Base-by-base conservation (phyloP, 257 asterid genomes). In the Solanum ahanhuiri region DNA sequence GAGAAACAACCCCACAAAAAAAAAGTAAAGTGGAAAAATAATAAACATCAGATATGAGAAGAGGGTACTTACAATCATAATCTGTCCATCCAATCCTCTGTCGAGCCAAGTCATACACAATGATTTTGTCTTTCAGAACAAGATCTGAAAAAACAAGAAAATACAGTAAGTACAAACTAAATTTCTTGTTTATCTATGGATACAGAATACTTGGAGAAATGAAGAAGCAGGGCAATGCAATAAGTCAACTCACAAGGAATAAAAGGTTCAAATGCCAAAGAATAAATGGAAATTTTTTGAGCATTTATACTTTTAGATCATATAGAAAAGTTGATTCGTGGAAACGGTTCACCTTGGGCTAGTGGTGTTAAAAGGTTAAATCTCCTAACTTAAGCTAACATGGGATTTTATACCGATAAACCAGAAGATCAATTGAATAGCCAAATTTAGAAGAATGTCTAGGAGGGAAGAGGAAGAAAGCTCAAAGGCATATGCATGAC, bases 11-110 rank as follows among this genome's bases (percentile, higher is more conserved):
- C 6, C 3, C 31, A n/a, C 69, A 51, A 63, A 1, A n/a, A 54
- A 17, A 8, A 20, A 58, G 67, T 58, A 1, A 3, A 22, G 67
- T 1, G 67, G 67, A 63, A 10, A 63, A 23, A 63, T n/a, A n/a
- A n/a, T 63, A 10, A n/a, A 63, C 31, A 63, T n/a, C 37, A 75
- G 28, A 22, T 64, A 25, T 71, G 8, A 22, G 87, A 87, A 39
- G 35, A 23, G 33, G 7, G 30, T 28, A 88, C 93, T 92, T 85
- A 92, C 96, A 93, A 85, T 93, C 94, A 57, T 89, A 91, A 85
- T 92, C 93, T 22, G 96, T 91, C 96, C 96, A 93, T 86, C 94
- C 96, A 89, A 93, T 87, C 86, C 93, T 87, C 33, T 91, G 96
- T 22, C 82, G 91, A 83, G 88, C 92, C 86, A 93, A 89, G 87